Base-by-base conservation (phyloP, 2,329 filamentous ascomycete genomes). In the Penicillium hordei region DNA sequence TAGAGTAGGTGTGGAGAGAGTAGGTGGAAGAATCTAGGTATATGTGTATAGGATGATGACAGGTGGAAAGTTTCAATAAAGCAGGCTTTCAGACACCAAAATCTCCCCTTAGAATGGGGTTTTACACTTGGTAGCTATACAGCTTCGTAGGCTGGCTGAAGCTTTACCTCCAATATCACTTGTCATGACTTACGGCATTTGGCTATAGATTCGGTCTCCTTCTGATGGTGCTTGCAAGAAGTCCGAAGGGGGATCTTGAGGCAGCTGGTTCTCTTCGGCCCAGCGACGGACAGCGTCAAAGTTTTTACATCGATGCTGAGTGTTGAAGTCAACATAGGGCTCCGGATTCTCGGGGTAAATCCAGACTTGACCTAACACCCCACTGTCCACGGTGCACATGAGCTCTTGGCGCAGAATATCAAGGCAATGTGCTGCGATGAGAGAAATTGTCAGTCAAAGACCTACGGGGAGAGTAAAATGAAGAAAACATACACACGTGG, bases 251-350 rank as follows among this genome's bases (percentile, higher is more conserved):
- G 74, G 67, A 5, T 74, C 66, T 33, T 72, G 79, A 60, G 80
- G 80, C 51, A 72, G 36, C 67, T 87, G 84, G 27, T 81, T 75
- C 31, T 68, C 70, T 58, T 83, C 77, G 1, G 84, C 84, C 83
- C 83, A 88, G 17, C 72, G 60, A 29, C 79, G 70, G 5, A 86
- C 71, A 1, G 74, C 78, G 2, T 85, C 82, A 52, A 82, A 86
- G 66, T 85, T 83, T 34, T 82, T 80, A 69, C 85, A 87, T 48
- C 75, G 76, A 67, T 87, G 86, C 55, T 76, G 75, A 0, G 84
- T 86, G 64, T 85, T 84, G 71, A 87, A 87, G 68, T 88, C 84
- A 2, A 85, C 83, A 61, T 85, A 86, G 0, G 83, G 77, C 43
- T 75, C 71, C 0, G 80, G 78, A 9, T 76, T 70, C 25, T 83